Percentiles rank a stretch among this genome's conserved stretches.
phyloP scores from a whole-genome alignment of 768 basidiomycete species.

The Rhizopogon vesiculosus region DNA sequence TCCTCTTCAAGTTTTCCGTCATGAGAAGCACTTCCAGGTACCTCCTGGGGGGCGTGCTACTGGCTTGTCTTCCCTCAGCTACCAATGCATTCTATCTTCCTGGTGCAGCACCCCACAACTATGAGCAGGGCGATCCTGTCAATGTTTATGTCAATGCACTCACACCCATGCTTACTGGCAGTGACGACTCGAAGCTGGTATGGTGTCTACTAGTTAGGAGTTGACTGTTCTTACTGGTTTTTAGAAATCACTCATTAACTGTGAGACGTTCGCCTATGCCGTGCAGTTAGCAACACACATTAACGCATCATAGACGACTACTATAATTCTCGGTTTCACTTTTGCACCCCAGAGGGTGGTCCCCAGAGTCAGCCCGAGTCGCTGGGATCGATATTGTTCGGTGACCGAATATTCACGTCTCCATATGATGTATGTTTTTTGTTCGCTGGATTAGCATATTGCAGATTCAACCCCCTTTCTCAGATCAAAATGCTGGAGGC shows the following conservation, averaged over 20 bases:
- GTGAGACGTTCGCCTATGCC: slow-evolving; percentile 31
- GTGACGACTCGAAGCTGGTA: slow-evolving; percentile 71
- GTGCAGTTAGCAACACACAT: neutral
- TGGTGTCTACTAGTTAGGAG: slow-evolving; percentile 18
- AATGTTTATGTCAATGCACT: slow-evolving; percentile 83
- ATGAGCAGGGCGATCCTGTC: slow-evolving; percentile 66
- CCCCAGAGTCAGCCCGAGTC: slow-evolving; percentile 75
- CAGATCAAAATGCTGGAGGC: slow-evolving; percentile 82
- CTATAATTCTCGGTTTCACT: slow-evolving; percentile 81
- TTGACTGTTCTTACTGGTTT: slow-evolving; percentile 4
- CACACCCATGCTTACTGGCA: slow-evolving; percentile 75
- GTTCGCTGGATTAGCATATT: slow-evolving; percentile 1
- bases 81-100: slow-evolving; percentile 85
- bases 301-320: slow-evolving; percentile 69
- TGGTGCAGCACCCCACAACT: slow-evolving; percentile 85
- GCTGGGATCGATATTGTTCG: slow-evolving; percentile 92
- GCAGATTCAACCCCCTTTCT: slow-evolving; percentile 4
- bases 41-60: slow-evolving; percentile 13
- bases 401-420: slow-evolving; percentile 90
- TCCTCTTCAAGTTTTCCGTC: neutral
- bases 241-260: slow-evolving; percentile 90
- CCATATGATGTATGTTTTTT: slow-evolving; percentile 68
- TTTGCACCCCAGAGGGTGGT: slow-evolving; percentile 78
- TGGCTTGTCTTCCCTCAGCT: slow-evolving; percentile 9
- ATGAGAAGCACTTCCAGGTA: slow-evolving; percentile 17